Base-by-base conservation (phyloP, 2,329 filamentous ascomycete species). In the Pseudogymnoascus sp. region DNA sequence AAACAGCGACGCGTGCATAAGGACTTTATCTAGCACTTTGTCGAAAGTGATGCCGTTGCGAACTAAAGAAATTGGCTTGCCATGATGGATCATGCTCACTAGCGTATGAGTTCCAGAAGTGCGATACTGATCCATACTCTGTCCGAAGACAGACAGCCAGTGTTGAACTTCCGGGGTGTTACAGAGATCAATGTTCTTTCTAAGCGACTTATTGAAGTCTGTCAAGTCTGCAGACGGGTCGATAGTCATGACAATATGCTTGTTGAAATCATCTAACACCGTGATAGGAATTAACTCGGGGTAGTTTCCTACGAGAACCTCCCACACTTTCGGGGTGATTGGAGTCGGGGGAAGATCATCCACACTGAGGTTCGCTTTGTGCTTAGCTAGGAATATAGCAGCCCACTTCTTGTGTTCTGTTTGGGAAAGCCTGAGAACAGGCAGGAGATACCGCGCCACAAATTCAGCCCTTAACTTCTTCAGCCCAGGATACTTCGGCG, bases 181-280 rank as follows among this genome's bases (percentile, higher is more conserved):
- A 44, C 23, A 21, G n/a, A 66, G 18, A 21, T 66, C 65, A 31
- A 31, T n/a, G 12, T 65, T 59, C 14, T 61, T 62, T 44, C 44
- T 59, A n/a, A 66, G 59, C 4, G 61, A 50, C 14, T 62, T 60
- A 59, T 66, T 66, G 47, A 66, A 63, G 10, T 62, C 47, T 61
- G 6, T 50, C 44, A 66, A 33, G 35, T 38, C 25, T 25, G 44
- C 21, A 47, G 65, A 35, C 6, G 64, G 65, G 21, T 62, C 40
- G 38, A 65, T 61, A 14, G 47, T 66, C 50, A 64, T 64, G n/a
- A 65, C 18, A 37, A 64, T 47, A 42, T 62, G 40, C 38, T 56
- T 56, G 50, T 64, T 64, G 64, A 59, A 65, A 59, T 65, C 62
- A 42, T 66, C 42, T 14, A 66, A 37, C 31, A 66, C 33, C 4